Base-by-base conservation (phyloP, 345 rosid species). In the Camelina hispida region DNA sequence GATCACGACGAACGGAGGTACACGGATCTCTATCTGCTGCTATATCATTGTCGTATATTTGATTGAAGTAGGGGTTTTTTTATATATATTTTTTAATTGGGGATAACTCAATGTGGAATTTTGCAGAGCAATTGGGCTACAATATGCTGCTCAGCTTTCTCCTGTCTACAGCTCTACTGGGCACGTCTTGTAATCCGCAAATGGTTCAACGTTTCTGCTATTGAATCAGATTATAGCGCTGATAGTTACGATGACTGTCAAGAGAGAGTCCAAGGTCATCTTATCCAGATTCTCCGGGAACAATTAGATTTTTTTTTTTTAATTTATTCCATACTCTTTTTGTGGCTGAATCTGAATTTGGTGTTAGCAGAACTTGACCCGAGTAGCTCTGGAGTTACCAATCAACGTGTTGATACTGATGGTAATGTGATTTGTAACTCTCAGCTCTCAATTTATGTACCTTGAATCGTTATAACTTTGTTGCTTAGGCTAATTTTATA, bases 81-180 rank as follows among this genome's bases (percentile, higher is more conserved):
- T 25, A 20, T 20, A 0, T 20, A 20, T 23, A 1, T 23, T 69
- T 28, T 7, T 28, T 15, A 18, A 20, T 7, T 16, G 25, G 58
- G 48, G 64, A 44, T 43, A n/a, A 42, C 48, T 46, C 8, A 10
- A 6, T 51, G 59, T 18, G 7, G 34, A 73, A 17, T 14, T 64
- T 40, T 78, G 90, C 96, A 90, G 95, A 90, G 84, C 68, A 80
- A 68, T 83, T 80, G 88, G 88, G 84, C 83, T 89, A 89, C 90
- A 79, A 68, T 82, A 57, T 91, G 86, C 81, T 91, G 91, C 86
- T 91, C 92, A 83, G 91, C 84, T 84, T 89, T 85, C 85, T 85
- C 86, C 56, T 88, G 85, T 88, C 76, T 91, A 74, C 97, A 93
- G 84, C 82, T 87, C 64, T 86, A 85, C 67, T 93, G 97, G 98